Percentiles rank a stretch among this genome's conserved stretches.
phyloP scores from a whole-genome alignment of 2,329 filamentous ascomycete genomes.

The Coniochaeta pulveracea region DNA sequence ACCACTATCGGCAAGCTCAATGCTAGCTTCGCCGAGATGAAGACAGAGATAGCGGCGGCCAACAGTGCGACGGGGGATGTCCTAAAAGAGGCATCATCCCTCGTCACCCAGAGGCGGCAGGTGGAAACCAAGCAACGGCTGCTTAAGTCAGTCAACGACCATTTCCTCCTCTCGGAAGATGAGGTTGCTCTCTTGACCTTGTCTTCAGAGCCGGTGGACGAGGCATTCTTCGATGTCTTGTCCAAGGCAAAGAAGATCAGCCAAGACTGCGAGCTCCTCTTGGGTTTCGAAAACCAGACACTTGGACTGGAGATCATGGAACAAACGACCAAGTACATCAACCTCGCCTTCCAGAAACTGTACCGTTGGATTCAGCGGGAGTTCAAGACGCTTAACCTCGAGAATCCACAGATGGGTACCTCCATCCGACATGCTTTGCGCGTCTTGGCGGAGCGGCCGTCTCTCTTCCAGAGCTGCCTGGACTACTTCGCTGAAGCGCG shows the following conservation, averaged over 20 bases:
- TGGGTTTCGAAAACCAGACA: constrained; percentile 83
- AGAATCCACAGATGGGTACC: constrained; percentile 84
- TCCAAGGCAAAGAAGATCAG: constrained; percentile 76
- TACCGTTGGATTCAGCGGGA: constrained; percentile 93
- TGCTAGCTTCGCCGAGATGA: constrained; percentile 69
- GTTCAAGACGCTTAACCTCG: constrained; percentile 83
- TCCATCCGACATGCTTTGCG: constrained; percentile 75
- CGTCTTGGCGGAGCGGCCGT: constrained; percentile 79
- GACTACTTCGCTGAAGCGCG: constrained; percentile 88
- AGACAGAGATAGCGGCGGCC: constrained; percentile 62
- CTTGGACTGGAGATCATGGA: constrained; percentile 87
- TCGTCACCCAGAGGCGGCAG: constrained; percentile 62
- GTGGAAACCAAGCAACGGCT: constrained; percentile 72
- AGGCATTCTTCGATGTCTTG: constrained; percentile 70
- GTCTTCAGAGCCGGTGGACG: constrained; percentile 71
- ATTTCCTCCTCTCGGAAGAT: constrained; percentile 77
- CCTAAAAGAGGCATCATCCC: constrained; percentile 62
- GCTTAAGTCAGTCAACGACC: constrained; percentile 63
- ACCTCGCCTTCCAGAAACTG: constrained; percentile 86
- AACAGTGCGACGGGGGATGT: constrained; percentile 64
- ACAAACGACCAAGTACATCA: constrained; percentile 74
- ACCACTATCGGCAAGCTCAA: constrained; percentile 69
- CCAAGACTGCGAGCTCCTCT: constrained; percentile 75
- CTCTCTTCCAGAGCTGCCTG: constrained; percentile 84
- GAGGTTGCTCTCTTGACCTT: constrained; percentile 68